Conservation (phyloP, 768 basidiomycete species). For the Mycena indigotica region DNA sequence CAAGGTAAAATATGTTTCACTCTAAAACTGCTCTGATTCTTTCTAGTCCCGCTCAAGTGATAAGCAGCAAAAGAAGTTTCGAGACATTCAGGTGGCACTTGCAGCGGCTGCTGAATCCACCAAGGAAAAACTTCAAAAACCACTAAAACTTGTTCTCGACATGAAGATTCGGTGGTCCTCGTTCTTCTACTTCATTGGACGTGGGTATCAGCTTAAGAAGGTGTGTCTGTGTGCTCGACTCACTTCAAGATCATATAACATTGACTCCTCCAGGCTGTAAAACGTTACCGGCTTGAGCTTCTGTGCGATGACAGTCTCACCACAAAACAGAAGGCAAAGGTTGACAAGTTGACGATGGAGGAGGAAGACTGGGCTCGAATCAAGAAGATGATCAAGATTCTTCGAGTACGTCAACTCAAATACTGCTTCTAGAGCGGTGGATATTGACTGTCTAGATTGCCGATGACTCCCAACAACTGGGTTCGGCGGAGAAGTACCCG, state of each 20-base stretch:
- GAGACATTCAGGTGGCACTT: constrained; percentile 19
- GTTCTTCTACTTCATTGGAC: constrained; percentile 31
- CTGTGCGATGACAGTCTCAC: no score
- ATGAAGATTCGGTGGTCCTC: constrained; percentile 38
- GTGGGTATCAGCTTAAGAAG: constrained; percentile 5
- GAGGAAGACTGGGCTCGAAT: no score
- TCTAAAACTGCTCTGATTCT: neutral
- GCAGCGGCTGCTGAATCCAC: neutral
- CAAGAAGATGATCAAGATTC: no score
- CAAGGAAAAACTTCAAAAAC: neutral
- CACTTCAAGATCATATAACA: constrained; percentile 20
- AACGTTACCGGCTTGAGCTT: no score
- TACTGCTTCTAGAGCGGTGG: no score
- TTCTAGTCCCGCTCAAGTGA: constrained; percentile 30
- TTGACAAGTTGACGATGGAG: no score
- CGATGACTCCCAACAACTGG: constrained; percentile 35
- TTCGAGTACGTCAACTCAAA: no score
- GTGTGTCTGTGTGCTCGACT: constrained; percentile 1
- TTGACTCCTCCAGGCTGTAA: no score
- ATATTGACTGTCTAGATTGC: no score
- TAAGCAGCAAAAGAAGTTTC: constrained; percentile 29
- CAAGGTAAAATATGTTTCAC: constrained; percentile 12
- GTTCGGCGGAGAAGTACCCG: constrained; percentile 32
- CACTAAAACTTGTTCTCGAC: constrained; percentile 27
- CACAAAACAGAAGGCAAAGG: no score